phyloP scores from a whole-genome alignment of 108 stramenopile genomes.

The Epithemia pelagica region DNA sequence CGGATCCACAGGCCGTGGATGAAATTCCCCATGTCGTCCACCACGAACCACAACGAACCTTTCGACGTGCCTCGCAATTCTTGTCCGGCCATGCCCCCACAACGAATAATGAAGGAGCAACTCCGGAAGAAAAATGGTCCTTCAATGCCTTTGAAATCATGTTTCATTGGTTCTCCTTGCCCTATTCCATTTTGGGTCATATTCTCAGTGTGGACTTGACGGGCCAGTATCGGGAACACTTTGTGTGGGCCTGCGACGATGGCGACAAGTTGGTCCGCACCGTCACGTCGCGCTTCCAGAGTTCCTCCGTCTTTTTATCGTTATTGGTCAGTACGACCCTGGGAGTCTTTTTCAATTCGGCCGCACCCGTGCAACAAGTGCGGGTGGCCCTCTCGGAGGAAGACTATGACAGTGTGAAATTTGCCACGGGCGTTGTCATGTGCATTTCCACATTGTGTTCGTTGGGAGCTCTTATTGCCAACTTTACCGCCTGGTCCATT shows the following conservation, averaged over 20 bases:
- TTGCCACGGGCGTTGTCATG: slow-evolving; percentile 19
- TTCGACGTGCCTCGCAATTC: too few relatives aligned
- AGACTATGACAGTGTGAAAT: slow-evolving; percentile 10
- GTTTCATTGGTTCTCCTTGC: background rate
- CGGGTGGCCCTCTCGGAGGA: background rate
- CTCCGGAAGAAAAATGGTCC: background rate
- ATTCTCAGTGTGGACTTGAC: slow-evolving; percentile 17
- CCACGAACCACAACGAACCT: too few relatives aligned
- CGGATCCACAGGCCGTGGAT: too few relatives aligned
- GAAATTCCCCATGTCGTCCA: too few relatives aligned
- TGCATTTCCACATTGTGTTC: slow-evolving; percentile 19
- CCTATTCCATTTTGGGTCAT: background rate
- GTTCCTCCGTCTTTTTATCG: slow-evolving; percentile 27
- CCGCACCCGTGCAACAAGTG: slow-evolving; percentile 4
- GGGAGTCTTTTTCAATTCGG: slow-evolving; percentile 17
- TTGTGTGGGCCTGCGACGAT: slow-evolving; percentile 23
- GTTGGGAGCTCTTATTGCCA: slow-evolving; percentile 18
- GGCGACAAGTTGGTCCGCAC: slow-evolving; percentile 14
- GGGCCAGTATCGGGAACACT: slow-evolving; percentile 20
- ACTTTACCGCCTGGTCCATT: slow-evolving; percentile 33
- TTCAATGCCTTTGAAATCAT: background rate
- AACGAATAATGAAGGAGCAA: too few relatives aligned
- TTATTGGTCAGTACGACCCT: slow-evolving; percentile 26
- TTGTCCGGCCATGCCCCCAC: too few relatives aligned
- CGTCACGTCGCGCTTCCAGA: slow-evolving; percentile 16